Percentiles rank a stretch among this genome's conserved stretches.
Evolutionary conservation across 73 alveolate species (phyloP).

Genomic region (Breviolum minutum): DNA sequence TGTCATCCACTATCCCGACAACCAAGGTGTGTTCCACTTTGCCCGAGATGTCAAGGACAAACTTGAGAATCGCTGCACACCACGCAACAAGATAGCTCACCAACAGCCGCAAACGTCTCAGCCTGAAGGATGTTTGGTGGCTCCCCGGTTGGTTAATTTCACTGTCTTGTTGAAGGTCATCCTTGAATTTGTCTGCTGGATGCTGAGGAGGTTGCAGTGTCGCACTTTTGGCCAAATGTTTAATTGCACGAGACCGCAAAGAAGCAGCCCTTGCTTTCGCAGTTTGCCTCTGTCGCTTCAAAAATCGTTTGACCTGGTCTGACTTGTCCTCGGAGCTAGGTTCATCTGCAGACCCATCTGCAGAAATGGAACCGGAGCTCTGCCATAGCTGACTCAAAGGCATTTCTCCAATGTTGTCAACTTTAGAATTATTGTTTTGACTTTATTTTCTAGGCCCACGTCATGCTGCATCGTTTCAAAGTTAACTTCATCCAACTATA

Average conservation of each 20-base stretch:
- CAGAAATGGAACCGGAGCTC: too few relatives aligned
- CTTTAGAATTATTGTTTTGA: too few relatives aligned
- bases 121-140: not conserved
- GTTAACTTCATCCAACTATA: too few relatives aligned
- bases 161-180: not conserved
- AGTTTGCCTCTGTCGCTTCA: not conserved
- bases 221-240: not conserved
- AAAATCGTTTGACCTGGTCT: too few relatives aligned
- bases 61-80: not conserved
- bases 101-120: not conserved
- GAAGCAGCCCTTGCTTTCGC: not conserved
- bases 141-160: not conserved
- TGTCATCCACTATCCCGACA: not conserved
- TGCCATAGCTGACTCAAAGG: too few relatives aligned
- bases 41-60: not conserved
- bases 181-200: not conserved
- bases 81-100: not conserved
- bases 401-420: too few relatives aligned
- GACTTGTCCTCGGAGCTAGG: too few relatives aligned
- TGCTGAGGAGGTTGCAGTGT: not conserved
- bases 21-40: not conserved
- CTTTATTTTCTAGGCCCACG: too few relatives aligned
- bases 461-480: too few relatives aligned
- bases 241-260: not conserved
- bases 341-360: too few relatives aligned